Evolutionary conservation across 768 basidiomycete species (phyloP), one percentile per base, ranked within the genome.

Genomic region (Solioccasus polychromus): DNA sequence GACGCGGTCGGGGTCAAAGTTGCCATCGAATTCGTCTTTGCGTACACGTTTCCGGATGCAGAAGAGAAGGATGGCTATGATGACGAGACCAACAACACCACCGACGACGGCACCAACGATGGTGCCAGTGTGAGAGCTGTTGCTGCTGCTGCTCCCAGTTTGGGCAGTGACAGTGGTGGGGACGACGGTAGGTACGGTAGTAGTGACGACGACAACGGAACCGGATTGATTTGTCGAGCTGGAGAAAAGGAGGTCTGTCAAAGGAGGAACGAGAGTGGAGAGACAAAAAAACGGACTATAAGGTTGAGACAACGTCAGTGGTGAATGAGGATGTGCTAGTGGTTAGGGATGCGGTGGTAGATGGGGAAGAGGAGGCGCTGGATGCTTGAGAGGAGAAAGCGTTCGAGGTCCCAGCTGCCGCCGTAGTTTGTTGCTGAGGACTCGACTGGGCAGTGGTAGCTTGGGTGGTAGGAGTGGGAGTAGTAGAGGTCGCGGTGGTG

Each of bases 91-190:
- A 1, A 51, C 64, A 4, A 71, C 44, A 2, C 77, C 78, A 45
- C 77, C 77, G 9, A 79, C 77, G n/a, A 79, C 73, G 3, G 73
- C 71, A 15, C 78, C 78, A 4, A 78, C 71, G 45, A 80, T 78
- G 4, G 76, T 64, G 23, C 68, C 74, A 1, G 66, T 68, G 34
- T 55, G 44, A 3, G 61, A 54, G 25, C 15, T 54, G 22, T 17
- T 52, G 1, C 19, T 23, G 28, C 29, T 29, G 17, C 26, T 25
- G 31, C 11, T 10, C 1, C 2, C 39, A 2, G 24, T 18, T 28
- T 4, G 55, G 5, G 53, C 12, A 12, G 4, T 19, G 45, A 53
- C 7, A 23, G 61, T 2, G 25, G 55, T 52, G 5, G 62, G 45
- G 28, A 55, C 6, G 39, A 47, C 31, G 15, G 42, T 43, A 15